A percentile compares a stretch with the other conserved stretches of the same genome.
Evolutionary conservation across 2,329 filamentous ascomycete genomes (phyloP).

Genomic region (Akanthomyces muscarius): DNA sequence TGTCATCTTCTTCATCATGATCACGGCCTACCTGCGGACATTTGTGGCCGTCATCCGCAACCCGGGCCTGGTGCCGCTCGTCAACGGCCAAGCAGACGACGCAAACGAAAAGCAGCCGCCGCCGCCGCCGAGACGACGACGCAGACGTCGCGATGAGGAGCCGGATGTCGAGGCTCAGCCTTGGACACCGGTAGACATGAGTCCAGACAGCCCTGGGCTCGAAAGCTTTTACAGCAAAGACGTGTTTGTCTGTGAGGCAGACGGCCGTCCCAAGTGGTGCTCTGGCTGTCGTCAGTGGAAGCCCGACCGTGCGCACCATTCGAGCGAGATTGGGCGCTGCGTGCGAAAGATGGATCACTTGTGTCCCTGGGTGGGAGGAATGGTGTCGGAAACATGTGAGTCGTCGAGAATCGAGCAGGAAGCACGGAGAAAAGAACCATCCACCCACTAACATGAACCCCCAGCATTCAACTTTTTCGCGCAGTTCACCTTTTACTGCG

Average conservation of each 20-base stretch:
- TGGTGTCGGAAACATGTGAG: constrained; percentile 75
- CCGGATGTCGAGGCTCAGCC: constrained; percentile 26
- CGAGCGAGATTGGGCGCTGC: constrained; percentile 74
- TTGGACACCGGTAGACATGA: constrained; percentile 39
- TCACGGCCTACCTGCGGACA: constrained; percentile 67
- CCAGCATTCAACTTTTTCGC: constrained; percentile 84
- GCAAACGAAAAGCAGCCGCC: constrained; percentile 28
- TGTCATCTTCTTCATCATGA: constrained; percentile 63
- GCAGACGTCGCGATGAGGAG: constrained; percentile 18
- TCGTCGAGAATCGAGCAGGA: constrained; percentile 12
- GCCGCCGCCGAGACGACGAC: constrained; percentile 21
- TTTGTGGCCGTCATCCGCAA: constrained; percentile 63
- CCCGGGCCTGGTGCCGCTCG: constrained; percentile 70
- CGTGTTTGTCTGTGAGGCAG: constrained; percentile 75
- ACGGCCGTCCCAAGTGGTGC: constrained; percentile 86
- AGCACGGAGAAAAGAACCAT: neutral
- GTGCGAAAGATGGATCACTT: constrained; percentile 92
- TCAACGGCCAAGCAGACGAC: constrained; percentile 24
- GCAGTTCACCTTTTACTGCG: constrained; percentile 75
- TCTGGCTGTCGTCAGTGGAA: constrained; percentile 82
- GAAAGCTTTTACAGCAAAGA: constrained; percentile 78
- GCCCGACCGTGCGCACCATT: constrained; percentile 82
- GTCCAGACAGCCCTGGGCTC: constrained; percentile 62
- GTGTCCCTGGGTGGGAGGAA: constrained; percentile 94
- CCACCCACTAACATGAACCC: neutral